Evolutionary conservation across 495 filamentous ascomycete genomes (phyloP), one percentile per base, ranked within the genome.

Genomic region (Zalerion maritima): DNA sequence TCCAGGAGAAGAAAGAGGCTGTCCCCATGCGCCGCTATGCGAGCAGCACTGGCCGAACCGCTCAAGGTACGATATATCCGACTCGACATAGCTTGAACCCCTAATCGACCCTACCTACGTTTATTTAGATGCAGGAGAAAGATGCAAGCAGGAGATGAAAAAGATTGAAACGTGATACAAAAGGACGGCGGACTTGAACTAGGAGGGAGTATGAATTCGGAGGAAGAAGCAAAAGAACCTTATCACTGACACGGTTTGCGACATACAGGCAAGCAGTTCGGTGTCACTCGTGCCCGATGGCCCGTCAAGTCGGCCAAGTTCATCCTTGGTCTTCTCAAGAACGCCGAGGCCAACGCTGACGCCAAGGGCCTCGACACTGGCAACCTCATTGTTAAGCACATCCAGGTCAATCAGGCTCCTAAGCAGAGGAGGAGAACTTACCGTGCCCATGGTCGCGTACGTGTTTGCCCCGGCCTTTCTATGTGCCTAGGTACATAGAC

Each of bases 331-430:
- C 79, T 99, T 38, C 81, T 99, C 47, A 92, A 86, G 73, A 99
- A 99, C 64, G 89, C 89, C 35, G 89, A 94, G 72, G 78, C 89
- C 63, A 99, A 99, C 64, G 89, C 89, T 54, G 91, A 96, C 48
- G 80, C 81, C 60, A 96, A 96, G 73, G 89, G 91, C 57, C 83
- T 99, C 46, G 89, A 99, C 64, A 94, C 83, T 47, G 72, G 75
- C 66, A 91, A 85, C 68, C 71, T 99, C 41, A 65, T 94, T 50
- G 80, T 99, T 59, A 91, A 92, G 78, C 89, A 92, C 73, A 96
- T 99, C 65, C 89, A 96, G 66, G 91, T 96, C 68, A 96, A 96
- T 75, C 89, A 99, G 69, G 89, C 89, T 37, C 89, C 89, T 49
- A 94, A 94, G 75, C 84, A 93, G 65, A 72, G 89, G 52, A 73